Base-by-base conservation (phyloP, 2,329 filamentous ascomycete species). In the Clonostachys chloroleuca region DNA sequence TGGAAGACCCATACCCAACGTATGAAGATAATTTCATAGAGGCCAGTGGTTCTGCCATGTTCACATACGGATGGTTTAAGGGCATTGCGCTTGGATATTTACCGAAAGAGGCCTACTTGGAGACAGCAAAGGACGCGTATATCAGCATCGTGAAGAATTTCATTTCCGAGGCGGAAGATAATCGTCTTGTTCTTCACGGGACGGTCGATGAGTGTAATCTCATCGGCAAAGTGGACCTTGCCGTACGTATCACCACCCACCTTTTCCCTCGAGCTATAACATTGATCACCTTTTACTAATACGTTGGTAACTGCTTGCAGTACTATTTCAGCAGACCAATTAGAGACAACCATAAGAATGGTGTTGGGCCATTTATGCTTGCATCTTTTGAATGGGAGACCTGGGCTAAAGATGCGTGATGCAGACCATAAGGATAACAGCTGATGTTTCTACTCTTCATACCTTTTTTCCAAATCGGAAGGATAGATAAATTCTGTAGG, bases 21-120 rank as follows among this genome's bases (percentile, higher is more conserved):
- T 52, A 60, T 24, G 47, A 67, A 34, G 77, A 75, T 1, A 83
- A 84, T 56, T 83, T 77, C 54, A 76, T 83, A 42, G 77, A 83
- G 59, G 75, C 72, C 20, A 79, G 77, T 39, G 79, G 69, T 1
- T 74, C 74, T 2, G 75, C 76, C 3, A 79, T 83, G 74, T 81
- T 80, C 51, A 67, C 69, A 0, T 78, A 75, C 48, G 69, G 72
- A 0, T 54, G 79, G 44, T 56, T 80, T 10, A 74, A 68, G 50
- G 77, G 52, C 1, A 42, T 61, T 7, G 34, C 51, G 0, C 14
- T 56, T 1, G 59, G 57, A 3, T 53, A 48, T 6, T 39, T 61
- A 3, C 46, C 49, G 0, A 40, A 14, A 2, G 45, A 52, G 0
- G 44, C 50, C 0, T 61, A 54, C 9, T 42, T 54, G 2, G 47